These are phyloP conservation scores for Trichoderma sp. DNA, from an alignment of 2,329 filamentous ascomycete genomes.

Conservation along the genomic window DNA sequence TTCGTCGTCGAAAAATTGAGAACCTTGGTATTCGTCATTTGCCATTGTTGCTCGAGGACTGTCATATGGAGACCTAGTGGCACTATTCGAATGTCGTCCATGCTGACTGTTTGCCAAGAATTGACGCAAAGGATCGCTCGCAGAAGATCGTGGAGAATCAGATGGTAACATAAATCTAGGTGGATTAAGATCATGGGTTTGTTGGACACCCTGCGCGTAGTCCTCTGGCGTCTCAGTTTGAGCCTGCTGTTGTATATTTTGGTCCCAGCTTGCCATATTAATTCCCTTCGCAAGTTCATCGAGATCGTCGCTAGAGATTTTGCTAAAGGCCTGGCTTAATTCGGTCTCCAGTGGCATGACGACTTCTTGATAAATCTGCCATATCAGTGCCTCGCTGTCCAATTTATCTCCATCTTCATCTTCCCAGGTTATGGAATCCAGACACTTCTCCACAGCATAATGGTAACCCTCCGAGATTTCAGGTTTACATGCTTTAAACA, in stretches of 20 bases:
- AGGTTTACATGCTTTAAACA: neutral
- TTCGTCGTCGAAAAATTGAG: neutral
- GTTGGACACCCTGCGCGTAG: neutral
- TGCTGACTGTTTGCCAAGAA: neutral
- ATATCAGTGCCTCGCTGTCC: neutral
- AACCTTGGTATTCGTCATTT: neutral
- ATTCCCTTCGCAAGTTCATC: neutral
- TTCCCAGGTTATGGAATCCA: neutral
- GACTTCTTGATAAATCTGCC: neutral
- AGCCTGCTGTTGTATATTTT: neutral
- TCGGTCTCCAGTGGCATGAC: neutral
- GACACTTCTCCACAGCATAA: neutral
- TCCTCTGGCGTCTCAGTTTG: neutral
- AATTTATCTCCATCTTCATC: neutral
- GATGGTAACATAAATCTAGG: neutral
- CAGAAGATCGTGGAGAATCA: neutral
- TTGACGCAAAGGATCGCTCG: no score
- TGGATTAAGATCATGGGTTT: neutral
- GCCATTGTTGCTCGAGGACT: neutral
- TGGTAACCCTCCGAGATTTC: neutral
- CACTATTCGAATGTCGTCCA: neutral
- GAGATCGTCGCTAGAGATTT: neutral
- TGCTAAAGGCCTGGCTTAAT: neutral
- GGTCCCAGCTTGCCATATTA: neutral
- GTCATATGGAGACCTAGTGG: neutral